Evolutionary conservation across 306 rosid genomes (phyloP).

Genomic region (Gastrolobium villosum): DNA sequence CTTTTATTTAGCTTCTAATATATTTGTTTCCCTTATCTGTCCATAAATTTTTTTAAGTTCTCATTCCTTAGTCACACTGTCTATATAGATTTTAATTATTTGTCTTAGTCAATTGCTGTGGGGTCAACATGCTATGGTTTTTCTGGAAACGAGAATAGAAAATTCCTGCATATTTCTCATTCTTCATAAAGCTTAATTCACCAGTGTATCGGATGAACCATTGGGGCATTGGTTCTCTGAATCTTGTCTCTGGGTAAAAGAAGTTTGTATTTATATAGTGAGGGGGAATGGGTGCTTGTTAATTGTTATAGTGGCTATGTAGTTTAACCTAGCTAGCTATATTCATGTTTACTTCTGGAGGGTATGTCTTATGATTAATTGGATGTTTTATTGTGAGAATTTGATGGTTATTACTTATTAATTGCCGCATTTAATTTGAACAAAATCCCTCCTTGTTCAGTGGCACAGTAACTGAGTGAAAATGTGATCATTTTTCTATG

Average conservation of each 20-base stretch:
- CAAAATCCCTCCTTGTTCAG: constrained; percentile 44
- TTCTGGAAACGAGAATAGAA: neutral
- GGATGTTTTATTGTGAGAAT: neutral
- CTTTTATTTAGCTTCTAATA: neutral
- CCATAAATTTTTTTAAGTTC: neutral
- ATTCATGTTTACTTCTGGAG: neutral
- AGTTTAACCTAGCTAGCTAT: neutral
- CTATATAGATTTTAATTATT: neutral
- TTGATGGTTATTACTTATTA: constrained; percentile 41
- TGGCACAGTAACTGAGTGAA: constrained; percentile 29
- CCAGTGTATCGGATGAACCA: neutral
- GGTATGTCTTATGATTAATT: neutral
- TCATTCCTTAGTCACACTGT: neutral
- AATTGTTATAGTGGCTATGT: neutral
- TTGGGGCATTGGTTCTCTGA: neutral
- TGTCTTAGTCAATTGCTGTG: constrained; percentile 1
- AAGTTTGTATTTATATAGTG: neutral
- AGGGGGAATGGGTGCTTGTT: neutral
- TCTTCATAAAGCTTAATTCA: neutral
- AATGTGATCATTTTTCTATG: neutral
- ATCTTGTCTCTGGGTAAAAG: neutral
- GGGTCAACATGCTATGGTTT: neutral
- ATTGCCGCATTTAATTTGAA: neutral
- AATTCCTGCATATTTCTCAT: neutral
- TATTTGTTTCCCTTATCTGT: constrained; percentile 5